Conservation (phyloP, 164 flowering plant species). For the Warburgia ugandensis region DNA sequence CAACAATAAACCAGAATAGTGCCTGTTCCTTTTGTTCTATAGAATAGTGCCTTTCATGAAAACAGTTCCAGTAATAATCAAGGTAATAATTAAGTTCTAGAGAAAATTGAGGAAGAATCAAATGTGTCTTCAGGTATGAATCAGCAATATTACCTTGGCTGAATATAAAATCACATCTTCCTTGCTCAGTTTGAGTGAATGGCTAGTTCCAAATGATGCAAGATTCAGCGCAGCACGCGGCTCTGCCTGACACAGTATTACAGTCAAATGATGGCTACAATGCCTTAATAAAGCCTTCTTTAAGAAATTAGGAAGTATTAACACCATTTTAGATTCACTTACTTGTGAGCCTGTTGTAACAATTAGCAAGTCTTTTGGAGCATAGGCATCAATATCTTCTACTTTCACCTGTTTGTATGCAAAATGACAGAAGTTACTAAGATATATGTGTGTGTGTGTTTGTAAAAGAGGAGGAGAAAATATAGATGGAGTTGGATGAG, state of each 20-base stretch:
- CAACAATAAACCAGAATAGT: too few species aligned
- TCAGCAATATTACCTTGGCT: conserved; percentile 70
- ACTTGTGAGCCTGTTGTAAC: conserved; percentile 99
- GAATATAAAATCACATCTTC: conserved; percentile 91
- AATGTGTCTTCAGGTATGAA: neutral
- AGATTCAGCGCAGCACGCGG: conserved; percentile 98
- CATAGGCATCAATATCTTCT: conserved; percentile 93
- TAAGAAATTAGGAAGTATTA: neutral
- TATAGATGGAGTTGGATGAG: too few species aligned
- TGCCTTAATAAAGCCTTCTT: neutral
- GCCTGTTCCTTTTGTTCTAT: too few species aligned
- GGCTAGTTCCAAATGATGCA: conserved; percentile 94
- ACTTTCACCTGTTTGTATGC: conserved; percentile 59
- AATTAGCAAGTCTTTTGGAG: conserved; percentile 89
- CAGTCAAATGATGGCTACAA: conserved; percentile 22
- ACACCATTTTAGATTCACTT: conserved; percentile 22
- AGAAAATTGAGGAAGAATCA: neutral
- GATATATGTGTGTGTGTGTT: too few species aligned
- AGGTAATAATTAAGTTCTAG: too few species aligned
- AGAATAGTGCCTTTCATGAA: too few species aligned
- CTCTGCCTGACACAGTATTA: conserved; percentile 81
- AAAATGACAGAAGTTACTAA: too few species aligned
- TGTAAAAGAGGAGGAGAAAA: too few species aligned
- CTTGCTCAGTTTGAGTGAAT: conserved; percentile 77
- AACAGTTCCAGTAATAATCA: too few species aligned